These are phyloP conservation scores for Vitis amurensis DNA, from an alignment of 164 flowering plant genomes.

Conservation along the genomic window DNA sequence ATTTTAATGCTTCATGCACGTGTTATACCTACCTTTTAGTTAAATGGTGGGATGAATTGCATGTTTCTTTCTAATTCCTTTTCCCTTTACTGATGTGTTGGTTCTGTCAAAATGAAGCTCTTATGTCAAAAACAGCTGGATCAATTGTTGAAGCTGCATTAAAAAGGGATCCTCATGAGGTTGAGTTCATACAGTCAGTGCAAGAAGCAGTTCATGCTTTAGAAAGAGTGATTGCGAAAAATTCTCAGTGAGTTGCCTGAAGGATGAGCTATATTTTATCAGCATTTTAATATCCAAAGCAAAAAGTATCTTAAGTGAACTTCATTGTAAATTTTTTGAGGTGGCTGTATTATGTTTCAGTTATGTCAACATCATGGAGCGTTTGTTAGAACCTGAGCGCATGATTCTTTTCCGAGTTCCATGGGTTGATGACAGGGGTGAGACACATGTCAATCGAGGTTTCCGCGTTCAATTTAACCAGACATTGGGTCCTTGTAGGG, in stretches of 20 bases:
- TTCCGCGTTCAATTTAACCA: constrained; percentile 91
- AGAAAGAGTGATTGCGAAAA: constrained; percentile 92
- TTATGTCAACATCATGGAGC: constrained; percentile 91
- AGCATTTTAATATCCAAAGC: constrained; percentile 4
- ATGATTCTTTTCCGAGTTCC: constrained; percentile 90
- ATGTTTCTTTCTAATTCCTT: background rate
- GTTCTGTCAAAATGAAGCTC: constrained; percentile 49
- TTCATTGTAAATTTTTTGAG: constrained; percentile 1
- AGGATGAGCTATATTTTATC: background rate
- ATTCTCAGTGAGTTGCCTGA: constrained; percentile 77
- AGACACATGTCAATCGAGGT: constrained; percentile 91
- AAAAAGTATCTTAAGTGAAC: background rate
- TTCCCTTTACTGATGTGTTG: constrained; percentile 8
- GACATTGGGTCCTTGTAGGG: constrained; percentile 95
- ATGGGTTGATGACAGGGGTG: constrained; percentile 98
- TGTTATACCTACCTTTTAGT: too few relatives aligned
- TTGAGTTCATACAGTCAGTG: constrained; percentile 87
- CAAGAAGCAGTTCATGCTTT: constrained; percentile 92
- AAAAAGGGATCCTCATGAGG: constrained; percentile 95
- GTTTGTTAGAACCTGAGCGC: constrained; percentile 94
- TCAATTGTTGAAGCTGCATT: constrained; percentile 90
- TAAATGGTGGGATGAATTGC: too few relatives aligned
- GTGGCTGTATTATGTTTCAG: constrained; percentile 41
- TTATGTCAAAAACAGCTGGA: constrained; percentile 94
- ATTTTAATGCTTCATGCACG: background rate